Conservation (phyloP, 164 flowering plant species). For the Paratinospora sagittata region DNA sequence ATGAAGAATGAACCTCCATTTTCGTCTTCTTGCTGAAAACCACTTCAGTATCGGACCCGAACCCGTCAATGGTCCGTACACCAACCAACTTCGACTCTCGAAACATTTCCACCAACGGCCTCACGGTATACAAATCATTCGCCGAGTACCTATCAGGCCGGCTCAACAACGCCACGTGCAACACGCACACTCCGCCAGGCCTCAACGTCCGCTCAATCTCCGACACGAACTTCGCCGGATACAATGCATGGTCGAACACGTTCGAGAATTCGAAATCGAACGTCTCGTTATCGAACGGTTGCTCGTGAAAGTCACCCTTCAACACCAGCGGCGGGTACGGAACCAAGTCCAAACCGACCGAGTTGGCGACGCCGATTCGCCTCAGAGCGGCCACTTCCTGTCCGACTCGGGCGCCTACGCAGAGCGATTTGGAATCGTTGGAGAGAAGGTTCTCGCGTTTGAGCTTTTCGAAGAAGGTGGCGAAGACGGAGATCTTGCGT, state of each 20-base stretch:
- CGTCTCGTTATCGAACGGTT: slow-evolving; percentile 57
- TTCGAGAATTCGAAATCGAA: slow-evolving; percentile 92
- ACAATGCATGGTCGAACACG: slow-evolving; percentile 89
- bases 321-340: slow-evolving; percentile 80
- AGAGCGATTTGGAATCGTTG: slow-evolving; percentile 55
- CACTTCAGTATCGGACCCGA: slow-evolving; percentile 80
- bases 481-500: slow-evolving; percentile 63
- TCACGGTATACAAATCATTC: slow-evolving; percentile 56
- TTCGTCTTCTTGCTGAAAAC: slow-evolving; percentile 44
- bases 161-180: slow-evolving; percentile 60
- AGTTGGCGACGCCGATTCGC: slow-evolving; percentile 58
- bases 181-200: slow-evolving; percentile 65
- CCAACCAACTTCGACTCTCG: slow-evolving; percentile 42
- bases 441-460: slow-evolving; percentile 29
- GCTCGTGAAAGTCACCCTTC: slow-evolving; percentile 69
- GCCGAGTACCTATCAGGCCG: slow-evolving; percentile 80
- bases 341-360: slow-evolving; percentile 76
- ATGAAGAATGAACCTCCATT: no score
- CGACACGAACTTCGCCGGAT: slow-evolving; percentile 55
- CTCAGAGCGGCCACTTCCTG: slow-evolving; percentile 72
- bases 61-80: slow-evolving; percentile 59
- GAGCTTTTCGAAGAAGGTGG: slow-evolving; percentile 43
- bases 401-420: slow-evolving; percentile 80
- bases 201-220: slow-evolving; percentile 89
- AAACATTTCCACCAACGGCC: slow-evolving; percentile 57